Evolutionary conservation across 768 basidiomycete species (phyloP).

Genomic region (Clitopilus hobsonii): DNA sequence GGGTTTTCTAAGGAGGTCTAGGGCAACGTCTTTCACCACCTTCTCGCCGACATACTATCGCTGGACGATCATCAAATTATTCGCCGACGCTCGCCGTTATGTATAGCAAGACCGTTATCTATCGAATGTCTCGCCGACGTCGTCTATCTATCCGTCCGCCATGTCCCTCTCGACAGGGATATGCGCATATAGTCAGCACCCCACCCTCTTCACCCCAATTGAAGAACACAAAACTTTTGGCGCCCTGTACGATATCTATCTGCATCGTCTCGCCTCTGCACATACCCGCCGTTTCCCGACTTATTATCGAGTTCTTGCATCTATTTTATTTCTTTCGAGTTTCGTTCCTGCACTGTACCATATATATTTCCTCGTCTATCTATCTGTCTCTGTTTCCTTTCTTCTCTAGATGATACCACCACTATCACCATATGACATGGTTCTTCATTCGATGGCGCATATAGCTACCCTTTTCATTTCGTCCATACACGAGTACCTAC

Average conservation of each 20-base stretch:
- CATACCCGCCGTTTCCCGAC: conserved; percentile 1
- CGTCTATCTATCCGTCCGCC: background rate
- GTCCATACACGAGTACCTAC: background rate
- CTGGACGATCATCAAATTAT: background rate
- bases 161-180: background rate
- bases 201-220: background rate
- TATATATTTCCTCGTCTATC: background rate
- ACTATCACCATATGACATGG: background rate
- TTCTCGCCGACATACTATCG: background rate
- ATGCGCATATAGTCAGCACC: conserved; percentile 1
- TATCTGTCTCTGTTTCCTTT: conserved; percentile 1
- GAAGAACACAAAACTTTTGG: background rate
- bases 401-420: conserved; percentile 1
- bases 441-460: background rate
- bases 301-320: conserved; percentile 1
- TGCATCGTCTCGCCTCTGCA: background rate
- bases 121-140: background rate
- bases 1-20: conserved; percentile 4
- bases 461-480: background rate
- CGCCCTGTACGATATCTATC: background rate
- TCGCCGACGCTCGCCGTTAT: background rate
- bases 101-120: background rate
- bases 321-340: conserved; percentile 2
- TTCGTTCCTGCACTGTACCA: background rate
- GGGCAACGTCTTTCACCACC: background rate